Percentiles rank a stretch among this genome's conserved stretches.
These are phyloP conservation scores for Crithidia mellificae DNA, from an alignment of 208 protist genomes.

Conservation along the genomic window DNA sequence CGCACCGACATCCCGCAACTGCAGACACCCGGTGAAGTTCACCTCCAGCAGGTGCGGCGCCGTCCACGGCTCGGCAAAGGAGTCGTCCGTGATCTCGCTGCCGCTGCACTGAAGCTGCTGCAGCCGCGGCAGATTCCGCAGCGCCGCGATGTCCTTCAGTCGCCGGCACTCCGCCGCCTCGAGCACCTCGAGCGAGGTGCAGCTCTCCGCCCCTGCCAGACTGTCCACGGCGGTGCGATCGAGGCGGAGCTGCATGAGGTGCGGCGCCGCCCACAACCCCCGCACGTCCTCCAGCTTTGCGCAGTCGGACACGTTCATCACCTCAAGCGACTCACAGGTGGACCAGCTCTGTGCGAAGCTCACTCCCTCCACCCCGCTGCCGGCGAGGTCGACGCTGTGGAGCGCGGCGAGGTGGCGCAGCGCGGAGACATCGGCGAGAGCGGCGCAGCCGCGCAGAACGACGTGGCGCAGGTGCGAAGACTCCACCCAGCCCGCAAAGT, in stretches of 20 bases:
- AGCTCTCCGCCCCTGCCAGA: not conserved
- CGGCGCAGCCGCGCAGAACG: slow-evolving; percentile 31
- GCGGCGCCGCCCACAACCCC: slow-evolving; percentile 17
- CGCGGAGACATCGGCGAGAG: slow-evolving; percentile 31
- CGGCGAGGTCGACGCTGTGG: slow-evolving; percentile 31
- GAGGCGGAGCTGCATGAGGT: slow-evolving; percentile 24
- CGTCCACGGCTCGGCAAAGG: slow-evolving; percentile 30
- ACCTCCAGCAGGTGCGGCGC: slow-evolving; percentile 33
- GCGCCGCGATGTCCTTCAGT: slow-evolving; percentile 11
- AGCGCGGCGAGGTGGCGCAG: slow-evolving; percentile 30
- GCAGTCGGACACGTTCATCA: slow-evolving; percentile 17
- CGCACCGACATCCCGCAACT: slow-evolving; percentile 11
- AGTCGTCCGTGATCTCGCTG: slow-evolving; percentile 18
- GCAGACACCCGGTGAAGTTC: slow-evolving; percentile 17
- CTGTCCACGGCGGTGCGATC: not conserved
- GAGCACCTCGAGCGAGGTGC: slow-evolving; percentile 21
- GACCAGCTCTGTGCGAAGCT: slow-evolving; percentile 20
- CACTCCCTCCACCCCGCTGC: slow-evolving; percentile 19
- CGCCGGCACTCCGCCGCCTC: slow-evolving; percentile 18
- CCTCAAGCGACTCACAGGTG: slow-evolving; percentile 15
- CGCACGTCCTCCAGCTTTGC: slow-evolving; percentile 1
- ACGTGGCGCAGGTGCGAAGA: slow-evolving; percentile 24
- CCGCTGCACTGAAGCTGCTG: slow-evolving; percentile 26
- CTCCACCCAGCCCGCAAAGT: slow-evolving; percentile 8
- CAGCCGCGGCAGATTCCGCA: slow-evolving; percentile 27